Percentiles rank a stretch among this genome's conserved stretches.
Conservation (phyloP, 1,139 yeast genomes). For the Pneumocystis carinii region DNA sequence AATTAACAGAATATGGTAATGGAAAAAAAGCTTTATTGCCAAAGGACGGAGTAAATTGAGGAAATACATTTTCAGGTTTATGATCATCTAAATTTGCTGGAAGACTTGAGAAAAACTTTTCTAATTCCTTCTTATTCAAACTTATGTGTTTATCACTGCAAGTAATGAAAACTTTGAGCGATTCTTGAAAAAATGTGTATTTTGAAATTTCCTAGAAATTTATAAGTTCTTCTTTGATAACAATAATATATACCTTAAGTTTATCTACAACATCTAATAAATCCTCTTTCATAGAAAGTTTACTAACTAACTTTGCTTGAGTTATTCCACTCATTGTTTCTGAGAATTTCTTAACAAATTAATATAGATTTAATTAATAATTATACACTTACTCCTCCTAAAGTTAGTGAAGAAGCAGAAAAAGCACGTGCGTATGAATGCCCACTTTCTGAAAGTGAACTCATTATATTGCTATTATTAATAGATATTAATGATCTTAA, state of each 20-base stretch:
- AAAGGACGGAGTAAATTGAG: conserved; percentile 1
- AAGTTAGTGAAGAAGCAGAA: conserved; percentile 51
- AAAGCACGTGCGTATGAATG: conserved; percentile 65
- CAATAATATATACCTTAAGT: conserved; percentile 19
- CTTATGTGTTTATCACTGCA: conserved; percentile 1
- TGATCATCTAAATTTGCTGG: background rate
- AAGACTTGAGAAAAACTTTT: background rate
- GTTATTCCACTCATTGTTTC: conserved; percentile 59
- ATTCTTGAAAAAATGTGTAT: background rate
- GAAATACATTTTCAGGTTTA: background rate
- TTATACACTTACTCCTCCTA: conserved; percentile 28
- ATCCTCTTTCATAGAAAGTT: conserved; percentile 45
- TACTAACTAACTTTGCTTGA: conserved; percentile 57
- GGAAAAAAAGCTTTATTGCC: conserved; percentile 36
- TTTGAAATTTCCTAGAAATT: background rate
- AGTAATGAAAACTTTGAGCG: background rate
- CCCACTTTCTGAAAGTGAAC: conserved; percentile 77
- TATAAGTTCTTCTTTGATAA: background rate
- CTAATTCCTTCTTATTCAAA: background rate
- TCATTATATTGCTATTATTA: conserved; percentile 40
- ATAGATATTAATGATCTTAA: conserved; percentile 58
- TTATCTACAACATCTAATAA: conserved; percentile 26
- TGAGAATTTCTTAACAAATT: conserved; percentile 28
- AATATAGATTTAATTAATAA: background rate
- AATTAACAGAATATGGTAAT: conserved; percentile 81